Evolutionary conservation across 148 eudicot genomes (phyloP).

Genomic region (Drosera capensis): DNA sequence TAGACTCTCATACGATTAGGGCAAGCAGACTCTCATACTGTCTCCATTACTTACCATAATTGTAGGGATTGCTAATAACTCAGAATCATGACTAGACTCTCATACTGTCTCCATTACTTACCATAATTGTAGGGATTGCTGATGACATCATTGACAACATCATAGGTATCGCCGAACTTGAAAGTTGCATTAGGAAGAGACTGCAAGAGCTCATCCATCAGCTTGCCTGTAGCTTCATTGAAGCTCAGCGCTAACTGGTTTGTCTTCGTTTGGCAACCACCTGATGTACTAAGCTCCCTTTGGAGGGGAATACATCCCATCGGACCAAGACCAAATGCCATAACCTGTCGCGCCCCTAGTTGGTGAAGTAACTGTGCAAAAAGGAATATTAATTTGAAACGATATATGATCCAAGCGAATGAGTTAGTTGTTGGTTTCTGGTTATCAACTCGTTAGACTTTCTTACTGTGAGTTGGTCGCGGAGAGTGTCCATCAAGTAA

Average conservation of each 20-base stretch:
- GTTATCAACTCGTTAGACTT: too few species aligned
- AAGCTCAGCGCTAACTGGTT: constrained; percentile 49
- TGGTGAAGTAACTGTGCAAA: constrained; percentile 36
- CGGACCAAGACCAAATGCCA: constrained; percentile 81
- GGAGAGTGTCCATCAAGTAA: constrained; percentile 50
- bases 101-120: too few species aligned
- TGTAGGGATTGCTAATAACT: too few species aligned
- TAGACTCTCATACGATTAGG: too few species aligned
- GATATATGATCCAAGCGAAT: too few species aligned
- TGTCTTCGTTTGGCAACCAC: constrained; percentile 56
- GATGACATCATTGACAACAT: constrained; percentile 67
- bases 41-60: too few species aligned
- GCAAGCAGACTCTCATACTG: too few species aligned
- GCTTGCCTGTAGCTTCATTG: constrained; percentile 34
- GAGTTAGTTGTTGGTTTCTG: too few species aligned
- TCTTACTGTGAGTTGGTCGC: constrained; percentile 53
- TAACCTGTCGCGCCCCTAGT: constrained; percentile 61
- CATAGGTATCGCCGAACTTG: constrained; percentile 74
- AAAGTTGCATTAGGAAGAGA: constrained; percentile 45
- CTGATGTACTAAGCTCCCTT: constrained; percentile 51
- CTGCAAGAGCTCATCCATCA: constrained; percentile 28
- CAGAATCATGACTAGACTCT: too few species aligned
- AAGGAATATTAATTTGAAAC: too few species aligned
- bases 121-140: constrained; percentile 56
- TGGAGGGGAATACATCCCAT: constrained; percentile 95